Conservation (phyloP, 176 grass and related monocot species). For the Secale cereale region DNA sequence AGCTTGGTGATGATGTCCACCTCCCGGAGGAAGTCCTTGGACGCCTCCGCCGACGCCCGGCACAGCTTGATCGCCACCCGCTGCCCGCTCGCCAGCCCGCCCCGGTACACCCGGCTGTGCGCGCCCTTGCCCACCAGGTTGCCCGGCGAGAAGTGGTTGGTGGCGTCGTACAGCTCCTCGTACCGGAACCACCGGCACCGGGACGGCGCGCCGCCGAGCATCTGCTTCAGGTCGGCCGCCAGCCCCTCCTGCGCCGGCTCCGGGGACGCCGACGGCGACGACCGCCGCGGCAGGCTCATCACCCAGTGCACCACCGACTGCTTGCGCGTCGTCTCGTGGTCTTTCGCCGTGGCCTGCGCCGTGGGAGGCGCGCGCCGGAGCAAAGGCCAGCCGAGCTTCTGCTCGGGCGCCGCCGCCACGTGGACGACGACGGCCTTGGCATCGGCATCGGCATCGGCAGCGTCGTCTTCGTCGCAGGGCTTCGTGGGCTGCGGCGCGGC, state of each 20-base stretch:
- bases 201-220: conserved; percentile 38
- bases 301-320: conserved; percentile 95
- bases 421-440: neutral
- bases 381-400: conserved; percentile 82
- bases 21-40: conserved; percentile 82
- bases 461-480: neutral
- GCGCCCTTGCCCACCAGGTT: conserved; percentile 91
- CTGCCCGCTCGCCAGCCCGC: conserved; percentile 53
- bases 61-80: conserved; percentile 79
- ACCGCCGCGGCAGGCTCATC: conserved; percentile 79
- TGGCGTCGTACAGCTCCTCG: conserved; percentile 73
- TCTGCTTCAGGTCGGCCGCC: conserved; percentile 42
- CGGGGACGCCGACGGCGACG: conserved; percentile 16
- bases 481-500: neutral
- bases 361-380: conserved; percentile 32
- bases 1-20: conserved; percentile 94
- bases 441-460: neutral
- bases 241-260: conserved; percentile 34
- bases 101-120: conserved; percentile 77
- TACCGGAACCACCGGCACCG: conserved; percentile 84
- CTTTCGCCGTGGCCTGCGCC: too few relatives aligned
- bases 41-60: conserved; percentile 60
- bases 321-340: conserved; percentile 39
- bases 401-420: conserved; percentile 18
- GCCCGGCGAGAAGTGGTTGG: conserved; percentile 68